phyloP scores from a whole-genome alignment of 768 basidiomycete genomes.

The Hygrophorus pudorinus region DNA sequence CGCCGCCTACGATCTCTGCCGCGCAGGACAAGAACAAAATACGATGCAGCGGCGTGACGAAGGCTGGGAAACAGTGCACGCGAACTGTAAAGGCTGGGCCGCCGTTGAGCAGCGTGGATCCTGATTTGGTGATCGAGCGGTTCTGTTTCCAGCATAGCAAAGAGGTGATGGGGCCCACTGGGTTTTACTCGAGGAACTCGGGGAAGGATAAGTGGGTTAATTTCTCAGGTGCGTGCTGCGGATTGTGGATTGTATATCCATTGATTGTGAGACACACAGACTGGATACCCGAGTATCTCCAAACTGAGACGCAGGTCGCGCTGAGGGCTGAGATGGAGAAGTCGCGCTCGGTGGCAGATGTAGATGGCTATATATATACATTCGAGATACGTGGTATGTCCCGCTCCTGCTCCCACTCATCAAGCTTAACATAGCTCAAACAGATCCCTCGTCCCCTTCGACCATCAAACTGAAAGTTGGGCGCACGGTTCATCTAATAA shows the following conservation, averaged over 20 bases:
- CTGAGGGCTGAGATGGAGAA: slow-evolving; percentile 47
- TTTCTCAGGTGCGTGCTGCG: slow-evolving; percentile 45
- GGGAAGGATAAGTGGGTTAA: slow-evolving; percentile 40
- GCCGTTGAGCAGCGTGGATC: slow-evolving; percentile 19
- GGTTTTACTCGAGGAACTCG: slow-evolving; percentile 46
- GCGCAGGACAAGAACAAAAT: slow-evolving; percentile 9
- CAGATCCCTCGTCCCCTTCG: slow-evolving; percentile 19
- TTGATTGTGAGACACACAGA: no score
- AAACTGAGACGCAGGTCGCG: slow-evolving; percentile 47
- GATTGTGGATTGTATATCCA: no score
- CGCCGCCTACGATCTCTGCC: slow-evolving; percentile 10
- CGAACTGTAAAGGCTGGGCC: slow-evolving; percentile 42
- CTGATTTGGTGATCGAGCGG: slow-evolving; percentile 25
- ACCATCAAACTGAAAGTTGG: slow-evolving; percentile 70
- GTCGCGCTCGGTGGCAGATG: slow-evolving; percentile 22
- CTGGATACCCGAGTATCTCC: slow-evolving; percentile 62
- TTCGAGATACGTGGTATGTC: slow-evolving; percentile 66
- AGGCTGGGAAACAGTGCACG: slow-evolving; percentile 50
- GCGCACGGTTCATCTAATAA: slow-evolving; percentile 60
- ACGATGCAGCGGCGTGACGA: slow-evolving; percentile 61
- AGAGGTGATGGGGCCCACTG: slow-evolving; percentile 38
- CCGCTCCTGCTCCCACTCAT: background rate
- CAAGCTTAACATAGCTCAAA: background rate
- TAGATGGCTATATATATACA: slow-evolving; percentile 70
- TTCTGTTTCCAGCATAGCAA: slow-evolving; percentile 63